These are phyloP conservation scores for Phyllosticta paracitricarpa DNA, from an alignment of 2,329 filamentous ascomycete species.

Conservation along the genomic window DNA sequence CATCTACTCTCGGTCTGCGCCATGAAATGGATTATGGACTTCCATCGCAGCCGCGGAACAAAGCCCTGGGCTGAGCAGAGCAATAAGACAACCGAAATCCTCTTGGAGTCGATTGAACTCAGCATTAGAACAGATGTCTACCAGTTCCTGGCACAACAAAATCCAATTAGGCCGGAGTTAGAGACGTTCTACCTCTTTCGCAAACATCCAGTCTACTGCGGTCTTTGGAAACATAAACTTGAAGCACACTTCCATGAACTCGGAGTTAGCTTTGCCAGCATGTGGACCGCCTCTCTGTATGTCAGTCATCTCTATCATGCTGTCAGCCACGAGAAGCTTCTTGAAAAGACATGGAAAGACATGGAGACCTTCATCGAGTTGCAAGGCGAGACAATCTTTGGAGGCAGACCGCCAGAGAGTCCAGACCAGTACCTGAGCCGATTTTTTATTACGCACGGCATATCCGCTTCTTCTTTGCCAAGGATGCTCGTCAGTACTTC, in stretches of 20 bases:
- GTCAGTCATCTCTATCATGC: conserved; percentile 36
- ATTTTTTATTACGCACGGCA: conserved; percentile 31
- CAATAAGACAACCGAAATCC: too few species aligned
- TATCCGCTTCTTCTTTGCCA: conserved; percentile 17
- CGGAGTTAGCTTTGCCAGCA: conserved; percentile 25
- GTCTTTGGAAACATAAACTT: conserved; percentile 28
- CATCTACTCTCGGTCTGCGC: background rate
- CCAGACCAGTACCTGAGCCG: conserved; percentile 18
- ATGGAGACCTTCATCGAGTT: conserved; percentile 28
- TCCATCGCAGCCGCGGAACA: conserved; percentile 14
- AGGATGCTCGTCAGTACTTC: too few species aligned
- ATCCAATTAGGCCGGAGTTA: background rate
- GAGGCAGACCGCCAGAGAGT: conserved; percentile 24
- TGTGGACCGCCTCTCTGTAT: conserved; percentile 32
- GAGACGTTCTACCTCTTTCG: conserved; percentile 11
- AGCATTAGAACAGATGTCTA: conserved; percentile 5
- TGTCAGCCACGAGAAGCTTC: conserved; percentile 19
- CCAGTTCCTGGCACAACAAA: background rate
- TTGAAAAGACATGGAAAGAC: conserved; percentile 28
- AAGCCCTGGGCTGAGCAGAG: too few species aligned
- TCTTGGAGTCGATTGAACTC: conserved; percentile 1
- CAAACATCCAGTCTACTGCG: conserved; percentile 21
- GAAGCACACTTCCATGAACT: conserved; percentile 23
- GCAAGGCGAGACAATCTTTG: conserved; percentile 28
- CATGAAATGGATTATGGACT: conserved; percentile 9